Percentiles rank a stretch among this genome's conserved stretches.
Evolutionary conservation across 2,329 filamentous ascomycete species (phyloP).

Genomic region (Epichloe gansuensis): DNA sequence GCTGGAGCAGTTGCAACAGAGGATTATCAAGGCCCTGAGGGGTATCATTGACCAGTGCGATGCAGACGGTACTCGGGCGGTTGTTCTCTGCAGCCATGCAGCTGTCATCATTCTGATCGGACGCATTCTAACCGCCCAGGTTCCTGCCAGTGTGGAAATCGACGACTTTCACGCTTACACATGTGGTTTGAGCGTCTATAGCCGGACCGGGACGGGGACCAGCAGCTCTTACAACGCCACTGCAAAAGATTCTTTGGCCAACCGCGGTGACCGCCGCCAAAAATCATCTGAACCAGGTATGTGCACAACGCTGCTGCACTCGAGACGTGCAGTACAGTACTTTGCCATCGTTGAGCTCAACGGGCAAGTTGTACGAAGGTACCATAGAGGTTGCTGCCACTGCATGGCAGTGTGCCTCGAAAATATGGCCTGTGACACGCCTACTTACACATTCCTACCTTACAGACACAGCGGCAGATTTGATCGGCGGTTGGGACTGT

Average conservation of each 20-base stretch:
- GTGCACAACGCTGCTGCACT: not conserved
- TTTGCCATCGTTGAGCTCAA: not conserved
- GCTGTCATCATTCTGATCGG: slow-evolving; percentile 81
- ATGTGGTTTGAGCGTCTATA: slow-evolving; percentile 61
- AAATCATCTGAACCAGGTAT: not conserved
- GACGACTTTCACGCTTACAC: slow-evolving; percentile 83
- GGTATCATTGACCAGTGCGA: slow-evolving; percentile 64
- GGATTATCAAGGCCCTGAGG: slow-evolving; percentile 57
- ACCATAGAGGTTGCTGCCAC: not conserved
- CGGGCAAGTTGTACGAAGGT: not conserved
- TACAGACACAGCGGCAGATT: slow-evolving; percentile 5
- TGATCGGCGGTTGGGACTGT: slow-evolving; percentile 66
- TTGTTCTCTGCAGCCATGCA: slow-evolving; percentile 81
- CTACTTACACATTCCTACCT: not conserved
- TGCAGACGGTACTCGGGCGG: slow-evolving; percentile 49
- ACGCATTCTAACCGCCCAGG: slow-evolving; percentile 62
- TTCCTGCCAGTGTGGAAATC: slow-evolving; percentile 56
- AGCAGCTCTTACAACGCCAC: not conserved
- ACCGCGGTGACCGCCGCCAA: slow-evolving; percentile 2
- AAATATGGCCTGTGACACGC: not conserved
- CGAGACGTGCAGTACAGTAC: not conserved
- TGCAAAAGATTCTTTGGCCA: not conserved
- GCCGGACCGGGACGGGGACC: slow-evolving; percentile 15
- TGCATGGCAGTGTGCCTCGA: not conserved
- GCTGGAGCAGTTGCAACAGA: slow-evolving; percentile 65